Percentiles rank a stretch among this genome's conserved stretches.
Evolutionary conservation across 768 basidiomycete genomes (phyloP).

Genomic region (Leccinum longicurvipes): DNA sequence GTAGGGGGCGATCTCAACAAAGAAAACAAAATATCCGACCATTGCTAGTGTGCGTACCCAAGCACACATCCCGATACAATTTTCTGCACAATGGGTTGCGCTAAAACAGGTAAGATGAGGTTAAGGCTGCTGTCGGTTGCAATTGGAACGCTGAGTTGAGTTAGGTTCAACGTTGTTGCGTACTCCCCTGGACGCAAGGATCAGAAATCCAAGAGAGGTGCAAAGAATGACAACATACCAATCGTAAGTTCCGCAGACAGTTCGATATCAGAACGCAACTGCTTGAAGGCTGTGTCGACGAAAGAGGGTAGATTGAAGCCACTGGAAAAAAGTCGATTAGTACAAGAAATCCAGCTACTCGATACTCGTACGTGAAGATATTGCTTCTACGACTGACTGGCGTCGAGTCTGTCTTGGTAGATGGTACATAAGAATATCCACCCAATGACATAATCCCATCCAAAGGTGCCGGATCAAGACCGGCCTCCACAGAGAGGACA

Average conservation of each 20-base stretch:
- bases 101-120: constrained; percentile 64
- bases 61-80: constrained; percentile 58
- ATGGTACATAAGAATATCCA: constrained; percentile 55
- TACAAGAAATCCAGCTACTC: neutral
- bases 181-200: constrained; percentile 50
- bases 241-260: constrained; percentile 55
- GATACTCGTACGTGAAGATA: constrained; percentile 47
- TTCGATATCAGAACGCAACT: constrained; percentile 58
- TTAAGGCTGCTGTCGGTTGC: constrained; percentile 59
- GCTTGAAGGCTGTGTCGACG: constrained; percentile 63
- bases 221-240: constrained; percentile 32
- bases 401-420: constrained; percentile 33
- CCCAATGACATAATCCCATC: constrained; percentile 65
- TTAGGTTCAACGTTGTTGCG: constrained; percentile 57
- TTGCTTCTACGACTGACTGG: constrained; percentile 39
- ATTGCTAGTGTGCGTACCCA: constrained; percentile 37
- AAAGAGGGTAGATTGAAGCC: constrained; percentile 63
- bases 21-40: neutral
- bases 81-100: constrained; percentile 71
- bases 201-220: constrained; percentile 2
- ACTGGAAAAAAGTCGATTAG: constrained; percentile 28
- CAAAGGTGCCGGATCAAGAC: constrained; percentile 54
- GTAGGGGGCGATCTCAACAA: neutral
- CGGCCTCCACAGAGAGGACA: constrained; percentile 61
- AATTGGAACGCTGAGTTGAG: constrained; percentile 53